A percentile compares a stretch with the other conserved stretches of the same genome.
These are phyloP conservation scores for Micromonas commoda DNA, from an alignment of 139 green algal species.

Conservation along the genomic window DNA sequence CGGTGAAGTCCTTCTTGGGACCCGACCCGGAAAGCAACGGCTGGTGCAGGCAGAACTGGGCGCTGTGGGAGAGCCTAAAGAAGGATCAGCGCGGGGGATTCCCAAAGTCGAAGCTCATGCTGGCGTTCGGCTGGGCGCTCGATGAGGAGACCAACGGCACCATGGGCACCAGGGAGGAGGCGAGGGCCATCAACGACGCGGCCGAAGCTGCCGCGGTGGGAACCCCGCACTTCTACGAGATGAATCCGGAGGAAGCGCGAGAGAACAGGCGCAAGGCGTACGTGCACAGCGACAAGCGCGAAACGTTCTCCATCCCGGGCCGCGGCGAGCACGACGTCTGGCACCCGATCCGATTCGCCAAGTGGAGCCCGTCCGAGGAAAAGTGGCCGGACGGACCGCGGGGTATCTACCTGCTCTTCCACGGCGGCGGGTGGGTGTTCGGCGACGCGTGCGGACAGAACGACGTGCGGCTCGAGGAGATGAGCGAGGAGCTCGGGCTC, in stretches of 20 bases:
- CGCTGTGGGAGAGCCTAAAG: too few relatives aligned
- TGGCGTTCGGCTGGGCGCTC: too few relatives aligned
- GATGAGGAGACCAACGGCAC: too few relatives aligned
- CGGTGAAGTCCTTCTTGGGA: too few relatives aligned
- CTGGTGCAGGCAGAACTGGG: too few relatives aligned
- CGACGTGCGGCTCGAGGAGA: not conserved
- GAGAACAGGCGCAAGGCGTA: not conserved
- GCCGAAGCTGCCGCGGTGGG: not conserved
- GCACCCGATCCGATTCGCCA: too few relatives aligned
- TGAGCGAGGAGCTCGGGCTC: not conserved
- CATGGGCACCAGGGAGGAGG: too few relatives aligned
- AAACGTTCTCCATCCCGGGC: not conserved
- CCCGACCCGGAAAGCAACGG: too few relatives aligned
- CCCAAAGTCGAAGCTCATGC: too few relatives aligned
- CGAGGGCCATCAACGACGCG: not conserved
- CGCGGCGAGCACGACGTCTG: too few relatives aligned
- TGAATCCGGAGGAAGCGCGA: not conserved
- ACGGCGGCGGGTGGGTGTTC: not conserved
- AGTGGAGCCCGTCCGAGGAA: too few relatives aligned
- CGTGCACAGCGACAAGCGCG: not conserved
- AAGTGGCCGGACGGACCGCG: not conserved
- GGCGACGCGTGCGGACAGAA: not conserved
- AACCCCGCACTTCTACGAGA: not conserved
- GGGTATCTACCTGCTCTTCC: not conserved
- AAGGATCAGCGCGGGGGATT: too few relatives aligned